Conservation (phyloP, 2,329 filamentous ascomycete species). For the Alternaria sp. region DNA sequence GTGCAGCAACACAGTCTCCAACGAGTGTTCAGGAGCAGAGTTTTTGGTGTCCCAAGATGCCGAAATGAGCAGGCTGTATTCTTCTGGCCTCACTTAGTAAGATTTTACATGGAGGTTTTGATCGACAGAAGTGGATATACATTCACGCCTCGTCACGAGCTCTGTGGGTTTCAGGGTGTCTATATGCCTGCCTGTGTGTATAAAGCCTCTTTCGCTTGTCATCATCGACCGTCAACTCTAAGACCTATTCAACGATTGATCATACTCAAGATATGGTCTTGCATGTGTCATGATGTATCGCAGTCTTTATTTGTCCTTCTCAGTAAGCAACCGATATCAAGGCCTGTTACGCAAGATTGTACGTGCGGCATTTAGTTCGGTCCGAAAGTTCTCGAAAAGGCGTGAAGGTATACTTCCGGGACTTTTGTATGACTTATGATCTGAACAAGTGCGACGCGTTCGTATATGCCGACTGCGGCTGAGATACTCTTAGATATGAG, state of each 20-base stretch:
- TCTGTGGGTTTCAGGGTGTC: background rate
- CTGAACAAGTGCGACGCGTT: background rate
- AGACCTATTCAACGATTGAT: background rate
- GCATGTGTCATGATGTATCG: background rate
- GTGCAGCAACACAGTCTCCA: background rate
- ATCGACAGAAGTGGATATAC: background rate
- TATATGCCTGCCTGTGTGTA: background rate
- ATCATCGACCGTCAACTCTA: rapidly evolving
- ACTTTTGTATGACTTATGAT: background rate
- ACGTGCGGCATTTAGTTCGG: background rate
- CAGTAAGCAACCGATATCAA: background rate
- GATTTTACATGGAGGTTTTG: background rate
- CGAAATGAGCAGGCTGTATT: background rate
- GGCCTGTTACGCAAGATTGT: background rate
- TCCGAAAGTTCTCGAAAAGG: background rate
- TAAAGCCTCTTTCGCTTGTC: background rate
- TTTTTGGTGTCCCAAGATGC: background rate
- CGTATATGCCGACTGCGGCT: background rate
- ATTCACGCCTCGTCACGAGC: background rate
- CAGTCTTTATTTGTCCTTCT: background rate
- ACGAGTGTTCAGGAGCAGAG: background rate
- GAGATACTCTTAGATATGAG: background rate
- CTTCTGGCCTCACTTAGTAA: background rate
- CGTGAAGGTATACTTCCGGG: background rate
- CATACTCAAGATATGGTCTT: background rate